Evolutionary conservation across 225 moss, liverwort and hornwort genomes (phyloP), one percentile per base, ranked within the genome.

Genomic region (Sphagnum contortum): DNA sequence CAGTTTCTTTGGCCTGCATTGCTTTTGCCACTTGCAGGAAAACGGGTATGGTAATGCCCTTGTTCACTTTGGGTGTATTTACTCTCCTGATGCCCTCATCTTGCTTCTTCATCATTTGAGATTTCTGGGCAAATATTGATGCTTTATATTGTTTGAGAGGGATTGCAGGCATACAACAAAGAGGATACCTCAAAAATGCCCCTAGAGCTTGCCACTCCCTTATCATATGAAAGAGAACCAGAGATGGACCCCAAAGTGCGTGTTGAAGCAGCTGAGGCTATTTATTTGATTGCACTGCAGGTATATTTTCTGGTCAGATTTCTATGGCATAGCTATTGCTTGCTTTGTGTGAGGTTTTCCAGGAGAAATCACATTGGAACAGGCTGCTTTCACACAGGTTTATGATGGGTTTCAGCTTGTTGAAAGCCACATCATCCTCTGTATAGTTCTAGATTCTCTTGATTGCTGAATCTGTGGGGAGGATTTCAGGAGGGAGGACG

Each of bases 1-100:
- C 86, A 88, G 68, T 96, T 92, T 80, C 55, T 96, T 58, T 96
- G 95, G 95, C 95, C 95, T 6, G 95, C 95, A 50, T 73, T 96
- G 73, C 72, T 96, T 50, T 71, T 96, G 3, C 92, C 95, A 9
- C 71, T 96, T 53, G 90, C 92, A 3, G 95, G 95, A 45, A 92
- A 74, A 54, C 67, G 67, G 64, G 81, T 81, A 50, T 58, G 70
- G 48, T 48, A 46, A 29, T 53, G 9, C 6, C 12, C 65, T 12
- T 48, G 46, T 49, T 11, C 3, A 7, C 64, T 48, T 9, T 49
- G 4, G 6, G 3, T 56, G 12, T 3, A 9, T 10, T 46, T 57
- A 10, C 3, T 45, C 53, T 45, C 48, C 44, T 6, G 45, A 44
- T 46, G 5, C 4, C n/a, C 10, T 64, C 12, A 4, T 59, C 9